Evolutionary conservation across 1,284 basidiomycete genomes (phyloP).

Genomic region (Lentinula novae-zelandiae): DNA sequence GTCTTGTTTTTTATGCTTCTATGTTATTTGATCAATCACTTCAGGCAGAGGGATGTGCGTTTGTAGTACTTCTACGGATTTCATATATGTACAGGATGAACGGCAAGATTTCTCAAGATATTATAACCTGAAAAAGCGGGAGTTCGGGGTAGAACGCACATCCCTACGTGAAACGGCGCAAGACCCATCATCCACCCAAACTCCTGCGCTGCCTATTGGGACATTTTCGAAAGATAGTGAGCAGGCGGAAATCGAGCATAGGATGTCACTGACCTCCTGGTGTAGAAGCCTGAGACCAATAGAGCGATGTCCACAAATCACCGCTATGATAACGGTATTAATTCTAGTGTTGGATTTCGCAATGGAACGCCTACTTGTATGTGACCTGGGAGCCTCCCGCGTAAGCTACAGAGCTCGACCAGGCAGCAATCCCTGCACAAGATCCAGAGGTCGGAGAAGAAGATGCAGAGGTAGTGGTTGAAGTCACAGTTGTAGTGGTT

Average conservation of each 20-base stretch:
- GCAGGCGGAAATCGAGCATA: neutral
- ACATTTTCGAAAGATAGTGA: neutral
- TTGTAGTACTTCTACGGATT: no score
- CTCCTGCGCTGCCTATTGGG: constrained; percentile 6
- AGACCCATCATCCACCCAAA: constrained; percentile 9
- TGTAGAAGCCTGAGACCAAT: constrained; percentile 57
- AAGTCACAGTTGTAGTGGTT: constrained; percentile 22
- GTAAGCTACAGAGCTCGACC: constrained; percentile 46
- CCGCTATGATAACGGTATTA: constrained; percentile 29
- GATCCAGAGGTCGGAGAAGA: constrained; percentile 27
- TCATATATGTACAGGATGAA: no score
- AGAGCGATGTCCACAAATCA: constrained; percentile 61
- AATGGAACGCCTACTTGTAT: constrained; percentile 37
- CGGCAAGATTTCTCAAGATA: neutral
- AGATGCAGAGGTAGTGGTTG: constrained; percentile 23
- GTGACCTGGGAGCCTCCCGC: constrained; percentile 45
- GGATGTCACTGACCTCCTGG: constrained; percentile 43
- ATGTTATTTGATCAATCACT: neutral
- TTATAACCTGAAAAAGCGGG: constrained; percentile 22
- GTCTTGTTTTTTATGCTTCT: no score
- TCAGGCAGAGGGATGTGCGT: no score
- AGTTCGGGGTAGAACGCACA: constrained; percentile 9
- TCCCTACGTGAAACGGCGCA: constrained; percentile 2
- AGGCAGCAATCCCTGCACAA: constrained; percentile 50
- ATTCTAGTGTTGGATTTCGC: constrained; percentile 4